phyloP scores from a whole-genome alignment of 305 asterid genomes.

The Coffea humblotiana region DNA sequence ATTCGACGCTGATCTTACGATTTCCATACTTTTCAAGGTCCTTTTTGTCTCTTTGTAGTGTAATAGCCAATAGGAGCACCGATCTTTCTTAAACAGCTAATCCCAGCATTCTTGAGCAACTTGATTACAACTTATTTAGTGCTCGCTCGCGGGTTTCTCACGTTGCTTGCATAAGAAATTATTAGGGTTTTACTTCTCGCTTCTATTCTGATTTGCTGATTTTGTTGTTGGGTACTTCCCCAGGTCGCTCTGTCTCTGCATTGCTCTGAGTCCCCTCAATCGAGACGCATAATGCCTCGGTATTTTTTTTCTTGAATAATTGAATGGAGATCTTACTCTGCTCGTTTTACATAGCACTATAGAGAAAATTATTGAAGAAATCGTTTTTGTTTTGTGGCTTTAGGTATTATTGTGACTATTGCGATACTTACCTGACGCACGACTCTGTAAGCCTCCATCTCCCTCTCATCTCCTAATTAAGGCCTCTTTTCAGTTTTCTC shows the following conservation, averaged over 20 bases:
- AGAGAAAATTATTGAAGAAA: not conserved
- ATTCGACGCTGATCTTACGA: not conserved
- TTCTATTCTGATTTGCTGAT: not conserved
- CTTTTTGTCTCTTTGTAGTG: no score
- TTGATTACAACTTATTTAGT: no score
- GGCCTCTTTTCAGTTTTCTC: not conserved
- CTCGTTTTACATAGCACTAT: not conserved
- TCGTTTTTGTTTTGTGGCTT: not conserved
- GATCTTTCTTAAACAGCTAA: not conserved
- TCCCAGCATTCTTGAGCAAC: not conserved
- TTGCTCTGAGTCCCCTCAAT: not conserved
- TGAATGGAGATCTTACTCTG: not conserved
- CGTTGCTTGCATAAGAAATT: no score
- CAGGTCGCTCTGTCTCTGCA: constrained; percentile 8
- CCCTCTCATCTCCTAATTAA: constrained; percentile 1
- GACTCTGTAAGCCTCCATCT: constrained; percentile 33
- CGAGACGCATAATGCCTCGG: constrained; percentile 32
- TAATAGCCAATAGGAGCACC: no score
- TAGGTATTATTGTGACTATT: constrained; percentile 45
- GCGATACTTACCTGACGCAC: constrained; percentile 43
- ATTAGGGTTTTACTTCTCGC: not conserved
- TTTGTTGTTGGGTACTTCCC: not conserved
- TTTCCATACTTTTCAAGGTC: no score
- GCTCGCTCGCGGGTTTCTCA: not conserved
- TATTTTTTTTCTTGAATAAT: constrained; percentile 10